phyloP scores from a whole-genome alignment of 768 basidiomycete species.

The Trametes villosa region DNA sequence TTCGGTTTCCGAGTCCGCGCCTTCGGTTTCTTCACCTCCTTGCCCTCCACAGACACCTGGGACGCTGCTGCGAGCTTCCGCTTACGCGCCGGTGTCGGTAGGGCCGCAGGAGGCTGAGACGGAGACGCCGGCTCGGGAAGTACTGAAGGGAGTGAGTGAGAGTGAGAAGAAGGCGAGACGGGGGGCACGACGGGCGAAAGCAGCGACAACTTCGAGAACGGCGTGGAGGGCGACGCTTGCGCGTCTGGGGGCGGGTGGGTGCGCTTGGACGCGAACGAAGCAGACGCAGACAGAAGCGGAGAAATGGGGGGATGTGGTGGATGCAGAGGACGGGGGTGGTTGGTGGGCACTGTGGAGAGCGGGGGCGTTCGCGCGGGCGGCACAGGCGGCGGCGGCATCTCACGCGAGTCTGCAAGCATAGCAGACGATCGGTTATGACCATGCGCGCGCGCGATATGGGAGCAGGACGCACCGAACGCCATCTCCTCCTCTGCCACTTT shows the following conservation, averaged over 20 bases:
- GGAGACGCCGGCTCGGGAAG: neutral
- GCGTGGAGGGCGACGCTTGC: slow-evolving; percentile 46
- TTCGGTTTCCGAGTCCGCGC: slow-evolving; percentile 1
- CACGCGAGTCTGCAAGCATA: slow-evolving; percentile 36
- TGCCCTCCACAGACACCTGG: neutral
- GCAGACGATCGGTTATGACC: neutral
- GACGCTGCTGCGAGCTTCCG: neutral
- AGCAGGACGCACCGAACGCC: slow-evolving; percentile 17
- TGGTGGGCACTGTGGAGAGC: slow-evolving; percentile 30
- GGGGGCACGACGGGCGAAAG: slow-evolving; percentile 38
- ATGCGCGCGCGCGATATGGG: neutral
- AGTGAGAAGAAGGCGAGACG: slow-evolving; percentile 1
- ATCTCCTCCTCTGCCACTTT: too few species aligned
- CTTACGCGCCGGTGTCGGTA: neutral
- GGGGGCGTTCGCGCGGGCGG: slow-evolving; percentile 49
- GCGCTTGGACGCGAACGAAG: neutral
- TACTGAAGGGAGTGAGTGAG: slow-evolving; percentile 10
- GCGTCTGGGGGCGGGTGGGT: slow-evolving; percentile 8
- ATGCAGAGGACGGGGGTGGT: slow-evolving; percentile 19
- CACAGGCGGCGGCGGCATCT: slow-evolving; percentile 58
- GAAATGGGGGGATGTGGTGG: neutral
- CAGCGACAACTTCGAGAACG: slow-evolving; percentile 59
- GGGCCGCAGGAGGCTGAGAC: neutral
- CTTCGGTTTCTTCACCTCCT: slow-evolving; percentile 5
- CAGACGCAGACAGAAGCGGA: neutral